phyloP scores from a whole-genome alignment of 495 filamentous ascomycete species.

The Venustampulla echinocandica region DNA sequence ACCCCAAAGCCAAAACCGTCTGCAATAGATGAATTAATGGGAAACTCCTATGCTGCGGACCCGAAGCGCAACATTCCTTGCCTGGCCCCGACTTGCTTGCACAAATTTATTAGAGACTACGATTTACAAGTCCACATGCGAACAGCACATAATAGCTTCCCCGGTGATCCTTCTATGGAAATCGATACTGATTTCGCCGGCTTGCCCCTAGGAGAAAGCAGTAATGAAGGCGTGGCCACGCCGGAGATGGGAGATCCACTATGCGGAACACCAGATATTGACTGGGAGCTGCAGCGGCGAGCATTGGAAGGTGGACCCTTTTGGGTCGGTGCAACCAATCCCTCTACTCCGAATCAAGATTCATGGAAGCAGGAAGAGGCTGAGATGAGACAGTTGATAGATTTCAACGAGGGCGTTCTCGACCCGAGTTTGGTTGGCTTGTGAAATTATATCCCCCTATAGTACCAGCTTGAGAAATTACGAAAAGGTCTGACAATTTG shows the following conservation, averaged over 20 bases:
- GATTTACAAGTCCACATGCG: conserved; percentile 61
- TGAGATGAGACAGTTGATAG: conserved; percentile 32
- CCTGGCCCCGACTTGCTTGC: conserved; percentile 40
- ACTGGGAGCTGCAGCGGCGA: conserved; percentile 15
- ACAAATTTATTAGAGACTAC: conserved; percentile 56
- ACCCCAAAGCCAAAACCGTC: conserved; percentile 1
- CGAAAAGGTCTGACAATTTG: no score
- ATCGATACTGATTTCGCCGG: not conserved
- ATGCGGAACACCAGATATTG: conserved; percentile 11
- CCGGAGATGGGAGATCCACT: no score
- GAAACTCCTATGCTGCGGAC: conserved; percentile 46
- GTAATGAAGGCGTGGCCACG: no score
- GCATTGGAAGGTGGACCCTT: conserved; percentile 30
- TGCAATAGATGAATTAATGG: conserved; percentile 42
- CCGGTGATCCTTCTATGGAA: not conserved
- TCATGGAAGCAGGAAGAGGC: conserved; percentile 27
- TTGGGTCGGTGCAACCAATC: conserved; percentile 31
- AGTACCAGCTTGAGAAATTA: no score
- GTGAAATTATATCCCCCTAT: no score
- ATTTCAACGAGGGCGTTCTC: not conserved
- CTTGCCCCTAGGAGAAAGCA: not conserved
- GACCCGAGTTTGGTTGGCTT: not conserved
- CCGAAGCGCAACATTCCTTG: conserved; percentile 45
- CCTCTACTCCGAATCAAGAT: conserved; percentile 14
- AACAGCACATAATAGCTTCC: conserved; percentile 31